Percentiles rank a stretch among this genome's conserved stretches.
Conservation (phyloP, 768 basidiomycete species). For the Lactifluus rugatus region DNA sequence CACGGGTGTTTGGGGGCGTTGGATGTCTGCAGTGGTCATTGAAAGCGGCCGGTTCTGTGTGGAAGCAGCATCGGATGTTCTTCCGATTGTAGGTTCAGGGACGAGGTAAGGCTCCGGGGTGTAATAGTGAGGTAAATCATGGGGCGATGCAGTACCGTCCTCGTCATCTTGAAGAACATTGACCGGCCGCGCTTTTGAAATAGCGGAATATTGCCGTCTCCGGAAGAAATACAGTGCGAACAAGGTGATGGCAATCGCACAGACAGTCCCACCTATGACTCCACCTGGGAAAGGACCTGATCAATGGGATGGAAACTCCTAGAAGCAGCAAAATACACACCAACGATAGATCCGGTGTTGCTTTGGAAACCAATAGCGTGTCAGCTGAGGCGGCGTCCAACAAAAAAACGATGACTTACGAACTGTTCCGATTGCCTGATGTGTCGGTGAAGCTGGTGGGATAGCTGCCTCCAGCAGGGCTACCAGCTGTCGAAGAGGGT, state of each 20-base stretch:
- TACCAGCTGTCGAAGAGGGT: conserved; percentile 69
- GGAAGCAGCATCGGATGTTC: conserved; percentile 30
- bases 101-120: conserved; percentile 69
- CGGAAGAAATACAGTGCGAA: conserved; percentile 41
- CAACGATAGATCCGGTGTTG: conserved; percentile 13
- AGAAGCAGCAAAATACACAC: neutral
- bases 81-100: conserved; percentile 45
- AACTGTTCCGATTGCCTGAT: conserved; percentile 20
- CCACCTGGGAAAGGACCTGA: conserved; percentile 41
- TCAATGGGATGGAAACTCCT: neutral
- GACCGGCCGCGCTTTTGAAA: conserved; percentile 48
- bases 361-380: neutral
- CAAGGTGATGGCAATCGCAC: conserved; percentile 33
- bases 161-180: conserved; percentile 54
- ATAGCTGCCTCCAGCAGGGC: conserved; percentile 65
- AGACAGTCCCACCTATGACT: conserved; percentile 47
- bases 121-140: conserved; percentile 60
- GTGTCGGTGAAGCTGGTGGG: conserved; percentile 43
- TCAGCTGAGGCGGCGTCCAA: neutral
- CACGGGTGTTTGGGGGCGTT: conserved; percentile 19
- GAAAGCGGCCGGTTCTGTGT: conserved; percentile 19
- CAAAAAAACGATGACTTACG: conserved; percentile 1
- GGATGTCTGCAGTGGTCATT: conserved; percentile 4
- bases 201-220: conserved; percentile 33
- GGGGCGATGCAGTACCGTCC: conserved; percentile 38